Conservation (phyloP, 2,329 filamentous ascomycete genomes). For the Fusarium sp. region DNA sequence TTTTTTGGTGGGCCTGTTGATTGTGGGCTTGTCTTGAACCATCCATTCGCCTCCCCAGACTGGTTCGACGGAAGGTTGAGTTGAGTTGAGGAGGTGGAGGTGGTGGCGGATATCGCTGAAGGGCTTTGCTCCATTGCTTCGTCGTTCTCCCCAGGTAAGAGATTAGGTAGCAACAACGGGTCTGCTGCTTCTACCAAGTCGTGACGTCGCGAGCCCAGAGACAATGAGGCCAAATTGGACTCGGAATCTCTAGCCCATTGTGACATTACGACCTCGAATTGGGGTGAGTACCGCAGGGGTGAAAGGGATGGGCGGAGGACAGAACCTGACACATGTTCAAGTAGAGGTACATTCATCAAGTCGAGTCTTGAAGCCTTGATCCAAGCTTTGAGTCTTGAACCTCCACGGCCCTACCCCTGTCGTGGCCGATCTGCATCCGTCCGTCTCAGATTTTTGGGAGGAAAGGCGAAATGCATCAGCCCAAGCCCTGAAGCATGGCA, state of each 20-base stretch:
- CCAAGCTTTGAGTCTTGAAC: constrained; percentile 3
- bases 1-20: constrained; percentile 38
- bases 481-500: constrained; percentile 40
- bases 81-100: constrained; percentile 3
- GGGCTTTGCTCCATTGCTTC: background rate
- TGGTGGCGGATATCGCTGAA: background rate
- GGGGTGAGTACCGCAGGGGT: constrained; percentile 33
- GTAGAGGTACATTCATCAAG: constrained; percentile 39
- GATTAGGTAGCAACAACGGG: background rate
- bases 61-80: background rate
- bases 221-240: constrained; percentile 16
- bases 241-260: constrained; percentile 26
- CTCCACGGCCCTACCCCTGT: constrained; percentile 37
- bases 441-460: constrained; percentile 49
- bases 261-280: constrained; percentile 37
- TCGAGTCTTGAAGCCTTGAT: constrained; percentile 15
- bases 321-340: constrained; percentile 44
- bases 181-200: background rate
- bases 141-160: background rate
- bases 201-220: background rate
- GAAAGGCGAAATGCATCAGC: constrained; percentile 43
- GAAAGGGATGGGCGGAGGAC: constrained; percentile 35
- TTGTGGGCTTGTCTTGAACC: constrained; percentile 32
- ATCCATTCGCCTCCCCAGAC: constrained; percentile 28
- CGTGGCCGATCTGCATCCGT: constrained; percentile 49